A percentile compares a stretch with the other conserved stretches of the same genome.
These are phyloP conservation scores for Glarea lozoyensis DNA, from an alignment of 495 filamentous ascomycete genomes.

Conservation along the genomic window DNA sequence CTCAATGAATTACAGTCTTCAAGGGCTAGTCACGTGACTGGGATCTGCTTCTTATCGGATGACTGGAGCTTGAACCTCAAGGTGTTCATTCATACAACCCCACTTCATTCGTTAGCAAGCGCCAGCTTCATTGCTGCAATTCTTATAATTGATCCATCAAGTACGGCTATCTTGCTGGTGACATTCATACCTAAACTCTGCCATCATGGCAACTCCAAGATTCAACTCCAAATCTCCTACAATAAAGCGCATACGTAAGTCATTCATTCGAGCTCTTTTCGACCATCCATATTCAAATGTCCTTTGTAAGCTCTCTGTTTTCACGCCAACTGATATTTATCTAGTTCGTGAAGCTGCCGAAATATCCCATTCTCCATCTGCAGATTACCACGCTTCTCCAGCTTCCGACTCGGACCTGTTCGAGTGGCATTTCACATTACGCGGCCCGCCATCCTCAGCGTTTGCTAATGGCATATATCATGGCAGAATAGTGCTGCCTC, in stretches of 20 bases:
- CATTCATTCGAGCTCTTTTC: neutral
- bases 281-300: neutral
- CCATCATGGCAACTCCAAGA: conserved; percentile 18
- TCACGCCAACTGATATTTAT: neutral
- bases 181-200: neutral
- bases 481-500: conserved; percentile 85
- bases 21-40: no score
- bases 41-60: no score
- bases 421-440: conserved; percentile 99
- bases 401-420: conserved; percentile 76
- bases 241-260: conserved; percentile 65
- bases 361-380: conserved; percentile 63
- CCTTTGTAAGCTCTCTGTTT: neutral
- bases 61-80: no score
- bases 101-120: no score
- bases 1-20: no score
- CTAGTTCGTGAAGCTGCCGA: conserved; percentile 20
- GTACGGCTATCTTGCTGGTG: no score
- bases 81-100: no score
- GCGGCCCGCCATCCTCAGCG: conserved; percentile 70
- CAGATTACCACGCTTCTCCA: conserved; percentile 75
- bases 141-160: no score
- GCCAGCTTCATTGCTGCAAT: no score
- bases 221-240: conserved; percentile 75
- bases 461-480: conserved; percentile 85